Base-by-base conservation (phyloP, 2,329 filamentous ascomycete species). In the Leptographium galeiforme region DNA sequence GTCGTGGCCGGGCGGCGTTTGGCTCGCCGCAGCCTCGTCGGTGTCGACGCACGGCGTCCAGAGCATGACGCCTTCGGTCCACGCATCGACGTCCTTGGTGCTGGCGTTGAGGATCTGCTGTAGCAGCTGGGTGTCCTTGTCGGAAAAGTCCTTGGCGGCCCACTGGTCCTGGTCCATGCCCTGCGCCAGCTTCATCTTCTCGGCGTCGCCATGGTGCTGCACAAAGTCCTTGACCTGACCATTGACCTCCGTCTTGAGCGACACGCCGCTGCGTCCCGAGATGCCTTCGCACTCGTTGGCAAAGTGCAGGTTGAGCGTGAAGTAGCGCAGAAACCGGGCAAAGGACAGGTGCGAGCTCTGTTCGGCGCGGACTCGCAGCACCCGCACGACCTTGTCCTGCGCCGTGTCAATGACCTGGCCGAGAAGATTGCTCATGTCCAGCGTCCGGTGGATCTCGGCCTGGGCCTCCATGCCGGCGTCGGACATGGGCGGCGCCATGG, bases 271-370 rank as follows among this genome's bases (percentile, higher is more conserved):
- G 54, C 86, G 78, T 0, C 88, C 87, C 25, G 86, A 91, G 19
- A 93, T 82, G 16, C 86, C 84, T 66, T 94, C 88, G 62, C 88
- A 93, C 64, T 94, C 88, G 57, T 89, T 89, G 48, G 86, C 85
- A 66, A 94, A 93, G 53, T 89, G 79, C 8, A 89, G 73, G 61
- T 91, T 93, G 38, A 94, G 74, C 1, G 80, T 87, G 61, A 91
- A 90, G 66, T 93, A 93, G 40, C 88, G 79, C 45, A 93, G 69
- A 66, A 94, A 94, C 60, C 79, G 76, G 48, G 79, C 71, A 2
- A 88, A 73, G 1, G 84, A 78, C 11, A 91, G 70, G 33, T 78
- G 77, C 2, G 80, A 77, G 47, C 81, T 85, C 63, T 89, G 84
- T 57, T 89, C 86, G 3, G 84, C 79, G 34, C 87, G 79, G 1